A percentile compares a stretch with the other conserved stretches of the same genome.
Conservation (phyloP, 352 stramenopile genomes). For the Globisporangium acanthophoron region DNA sequence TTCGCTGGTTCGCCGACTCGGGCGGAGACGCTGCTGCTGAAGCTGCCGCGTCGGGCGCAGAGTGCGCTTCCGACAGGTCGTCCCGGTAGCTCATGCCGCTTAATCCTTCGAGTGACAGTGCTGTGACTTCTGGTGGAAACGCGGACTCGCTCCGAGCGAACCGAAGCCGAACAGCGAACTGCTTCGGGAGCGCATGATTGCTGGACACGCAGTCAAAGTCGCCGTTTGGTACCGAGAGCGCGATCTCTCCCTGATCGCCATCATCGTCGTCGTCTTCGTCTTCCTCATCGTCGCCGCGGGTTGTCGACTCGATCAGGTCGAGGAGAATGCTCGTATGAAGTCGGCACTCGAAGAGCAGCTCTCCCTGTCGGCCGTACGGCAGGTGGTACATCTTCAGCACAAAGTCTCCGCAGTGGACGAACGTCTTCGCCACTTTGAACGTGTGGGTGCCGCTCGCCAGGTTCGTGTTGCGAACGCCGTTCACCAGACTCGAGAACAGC, state of each 20-base stretch:
- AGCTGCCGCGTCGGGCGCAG: constrained; percentile 5
- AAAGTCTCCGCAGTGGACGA: constrained; percentile 63
- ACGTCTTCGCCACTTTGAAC: constrained; percentile 61
- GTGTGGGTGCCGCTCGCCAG: constrained; percentile 45
- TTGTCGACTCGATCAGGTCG: constrained; percentile 26
- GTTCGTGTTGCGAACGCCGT: constrained; percentile 66
- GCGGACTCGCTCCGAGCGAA: constrained; percentile 44
- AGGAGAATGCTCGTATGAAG: constrained; percentile 71
- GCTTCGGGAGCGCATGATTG: constrained; percentile 55
- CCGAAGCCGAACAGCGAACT: constrained; percentile 56
- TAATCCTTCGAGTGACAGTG: constrained; percentile 17
- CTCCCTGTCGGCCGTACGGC: constrained; percentile 75
- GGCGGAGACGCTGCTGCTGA: neutral
- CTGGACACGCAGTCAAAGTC: constrained; percentile 83
- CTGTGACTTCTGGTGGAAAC: constrained; percentile 34
- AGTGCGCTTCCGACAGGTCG: neutral
- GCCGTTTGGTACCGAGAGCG: constrained; percentile 51
- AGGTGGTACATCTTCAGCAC: constrained; percentile 86
- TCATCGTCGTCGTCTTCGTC: constrained; percentile 2
- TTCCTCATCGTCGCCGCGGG: constrained; percentile 2
- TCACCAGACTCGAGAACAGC: constrained; percentile 83
- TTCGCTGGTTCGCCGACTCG: constrained; percentile 1
- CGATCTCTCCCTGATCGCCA: constrained; percentile 33
- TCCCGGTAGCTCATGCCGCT: constrained; percentile 16
- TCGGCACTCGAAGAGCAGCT: constrained; percentile 75